Conservation (phyloP, 1,139 yeast genomes). For the Casaregolazyma lundiana region DNA sequence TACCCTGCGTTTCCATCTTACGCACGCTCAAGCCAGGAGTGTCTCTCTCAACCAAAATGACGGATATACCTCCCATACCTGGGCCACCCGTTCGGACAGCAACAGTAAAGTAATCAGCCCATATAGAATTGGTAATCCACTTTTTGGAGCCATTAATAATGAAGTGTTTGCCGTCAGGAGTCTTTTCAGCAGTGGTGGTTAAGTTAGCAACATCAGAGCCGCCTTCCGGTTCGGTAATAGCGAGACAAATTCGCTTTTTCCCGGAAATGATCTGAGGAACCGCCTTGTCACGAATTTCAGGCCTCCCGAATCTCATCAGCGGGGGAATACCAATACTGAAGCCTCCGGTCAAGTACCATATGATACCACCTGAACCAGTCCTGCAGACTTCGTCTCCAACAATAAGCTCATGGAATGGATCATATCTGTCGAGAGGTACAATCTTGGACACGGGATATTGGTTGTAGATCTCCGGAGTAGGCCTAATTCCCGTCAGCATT, state of each 20-base stretch:
- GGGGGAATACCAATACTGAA: slow-evolving; percentile 41
- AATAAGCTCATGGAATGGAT: slow-evolving; percentile 37
- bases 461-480: slow-evolving; percentile 34
- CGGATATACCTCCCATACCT: slow-evolving; percentile 41
- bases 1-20: slow-evolving; percentile 40
- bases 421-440: slow-evolving; percentile 36
- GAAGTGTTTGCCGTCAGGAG: slow-evolving; percentile 39
- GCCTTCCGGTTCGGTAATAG: slow-evolving; percentile 42
- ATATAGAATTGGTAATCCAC: slow-evolving; percentile 44
- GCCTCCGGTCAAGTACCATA: slow-evolving; percentile 40
- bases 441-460: slow-evolving; percentile 28
- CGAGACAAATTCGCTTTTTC: slow-evolving; percentile 39
- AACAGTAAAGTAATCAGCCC: slow-evolving; percentile 41
- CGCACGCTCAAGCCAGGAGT: slow-evolving; percentile 38
- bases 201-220: slow-evolving; percentile 44
- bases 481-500: slow-evolving; percentile 31
- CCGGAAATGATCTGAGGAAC: slow-evolving; percentile 37
- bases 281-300: slow-evolving; percentile 33
- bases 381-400: slow-evolving; percentile 39
- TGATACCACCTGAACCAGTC: slow-evolving; percentile 39
- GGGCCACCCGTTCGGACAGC: slow-evolving; percentile 44
- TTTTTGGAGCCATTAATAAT: slow-evolving; percentile 43
- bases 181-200: slow-evolving; percentile 36
- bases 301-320: slow-evolving; percentile 33
- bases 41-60: slow-evolving; percentile 37